Conservation (phyloP, 2,329 filamentous ascomycete species). For the Coniochaeta sp. region DNA sequence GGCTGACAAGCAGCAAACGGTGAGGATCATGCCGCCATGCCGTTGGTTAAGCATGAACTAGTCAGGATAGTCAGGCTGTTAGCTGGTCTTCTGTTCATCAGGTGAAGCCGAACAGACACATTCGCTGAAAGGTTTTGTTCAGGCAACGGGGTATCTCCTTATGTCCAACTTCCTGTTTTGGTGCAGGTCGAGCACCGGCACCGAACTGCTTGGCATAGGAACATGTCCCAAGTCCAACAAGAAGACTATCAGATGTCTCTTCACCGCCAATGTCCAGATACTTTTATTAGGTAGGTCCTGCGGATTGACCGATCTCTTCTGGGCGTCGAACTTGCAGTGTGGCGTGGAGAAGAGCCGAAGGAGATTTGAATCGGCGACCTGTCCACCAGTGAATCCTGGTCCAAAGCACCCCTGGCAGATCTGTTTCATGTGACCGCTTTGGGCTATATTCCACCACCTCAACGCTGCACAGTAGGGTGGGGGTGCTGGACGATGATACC, state of each 20-base stretch:
- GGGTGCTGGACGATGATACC: not conserved
- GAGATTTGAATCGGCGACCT: constrained; percentile 4
- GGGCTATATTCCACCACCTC: not conserved
- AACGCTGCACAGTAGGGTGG: not conserved
- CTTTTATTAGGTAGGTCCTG: too few species aligned
- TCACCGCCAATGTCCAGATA: not conserved
- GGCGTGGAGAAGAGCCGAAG: not conserved
- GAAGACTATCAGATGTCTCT: too few species aligned
- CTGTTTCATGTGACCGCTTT: constrained; percentile 3
- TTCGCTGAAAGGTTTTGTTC: too few species aligned
- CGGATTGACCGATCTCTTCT: not conserved
- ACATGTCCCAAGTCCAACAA: too few species aligned
- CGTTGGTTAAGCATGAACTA: too few species aligned
- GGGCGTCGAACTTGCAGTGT: not conserved
- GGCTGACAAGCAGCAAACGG: not conserved
- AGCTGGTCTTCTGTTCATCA: not conserved
- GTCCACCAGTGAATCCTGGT: not conserved
- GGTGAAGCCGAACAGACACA: not conserved
- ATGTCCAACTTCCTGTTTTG: too few species aligned
- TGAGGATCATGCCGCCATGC: not conserved
- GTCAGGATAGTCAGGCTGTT: too few species aligned
- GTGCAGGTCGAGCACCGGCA: too few species aligned
- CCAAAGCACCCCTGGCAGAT: not conserved
- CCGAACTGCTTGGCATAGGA: too few species aligned
- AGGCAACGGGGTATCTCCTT: too few species aligned